phyloP scores from a whole-genome alignment of 1,139 yeast genomes.

The Starmera stellimalicola region DNA sequence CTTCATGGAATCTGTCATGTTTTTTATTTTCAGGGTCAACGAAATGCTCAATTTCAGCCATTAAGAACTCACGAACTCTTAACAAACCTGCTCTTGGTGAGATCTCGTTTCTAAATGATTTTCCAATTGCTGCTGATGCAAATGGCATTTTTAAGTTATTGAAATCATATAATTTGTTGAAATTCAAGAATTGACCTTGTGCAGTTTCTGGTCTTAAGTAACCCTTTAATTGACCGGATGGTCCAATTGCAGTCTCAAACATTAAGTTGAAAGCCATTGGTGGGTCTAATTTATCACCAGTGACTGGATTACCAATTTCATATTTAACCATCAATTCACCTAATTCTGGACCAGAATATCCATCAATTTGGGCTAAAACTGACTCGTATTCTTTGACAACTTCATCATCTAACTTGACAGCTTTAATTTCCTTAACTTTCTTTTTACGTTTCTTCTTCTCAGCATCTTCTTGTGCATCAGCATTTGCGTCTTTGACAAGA shows the following conservation, averaged over 20 bases:
- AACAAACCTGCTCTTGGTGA: conserved; percentile 96
- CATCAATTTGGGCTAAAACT: conserved; percentile 89
- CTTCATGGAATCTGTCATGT: conserved; percentile 72
- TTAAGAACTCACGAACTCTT: conserved; percentile 95
- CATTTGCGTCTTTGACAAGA: conserved; percentile 46
- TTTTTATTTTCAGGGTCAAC: conserved; percentile 87
- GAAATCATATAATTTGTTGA: conserved; percentile 84
- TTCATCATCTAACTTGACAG: conserved; percentile 73
- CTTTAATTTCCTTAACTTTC: conserved; percentile 94
- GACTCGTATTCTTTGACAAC: conserved; percentile 74
- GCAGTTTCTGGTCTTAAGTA: conserved; percentile 98
- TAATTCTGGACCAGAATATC: conserved; percentile 84
- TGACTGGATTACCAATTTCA: conserved; percentile 83
- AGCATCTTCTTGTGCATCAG: conserved; percentile 55
- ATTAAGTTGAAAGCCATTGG: conserved; percentile 95
- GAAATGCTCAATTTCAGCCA: conserved; percentile 99
- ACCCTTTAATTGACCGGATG: conserved; percentile 94
- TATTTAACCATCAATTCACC: conserved; percentile 79
- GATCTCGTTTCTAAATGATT: conserved; percentile 97
- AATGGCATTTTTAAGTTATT: conserved; percentile 97
- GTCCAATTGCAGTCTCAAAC: conserved; percentile 99
- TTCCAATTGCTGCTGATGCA: conserved; percentile 98
- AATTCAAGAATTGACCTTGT: conserved; percentile 97
- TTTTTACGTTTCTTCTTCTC: conserved; percentile 83
- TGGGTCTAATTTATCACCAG: conserved; percentile 76